phyloP scores from a whole-genome alignment of 805 yeast genomes.

The Candida argentea region DNA sequence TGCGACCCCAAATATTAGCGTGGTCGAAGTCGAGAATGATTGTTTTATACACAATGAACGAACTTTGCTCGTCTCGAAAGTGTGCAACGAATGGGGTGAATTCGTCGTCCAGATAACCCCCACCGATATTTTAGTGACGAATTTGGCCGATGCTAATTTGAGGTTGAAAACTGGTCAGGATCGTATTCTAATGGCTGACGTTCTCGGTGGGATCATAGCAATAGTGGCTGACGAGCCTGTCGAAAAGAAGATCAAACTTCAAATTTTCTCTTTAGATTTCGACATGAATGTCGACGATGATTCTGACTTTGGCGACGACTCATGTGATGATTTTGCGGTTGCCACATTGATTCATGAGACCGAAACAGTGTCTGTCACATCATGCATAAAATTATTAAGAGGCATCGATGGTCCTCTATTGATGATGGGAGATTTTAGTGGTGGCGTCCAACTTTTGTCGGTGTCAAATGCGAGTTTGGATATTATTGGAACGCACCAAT shows the following conservation, averaged over 20 bases:
- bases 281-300: constrained; percentile 1
- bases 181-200: constrained; percentile 8
- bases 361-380: too few relatives aligned
- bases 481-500: too few relatives aligned
- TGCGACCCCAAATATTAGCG: constrained; percentile 10
- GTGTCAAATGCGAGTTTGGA: too few relatives aligned
- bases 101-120: constrained; percentile 19
- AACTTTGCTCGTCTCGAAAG: constrained; percentile 3
- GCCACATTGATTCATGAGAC: too few relatives aligned
- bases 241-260: constrained; percentile 1
- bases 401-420: too few relatives aligned
- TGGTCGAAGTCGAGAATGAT: constrained; percentile 16
- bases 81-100: constrained; percentile 5
- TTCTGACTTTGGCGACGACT: too few relatives aligned
- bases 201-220: constrained; percentile 5
- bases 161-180: constrained; percentile 3
- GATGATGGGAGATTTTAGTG: too few relatives aligned
- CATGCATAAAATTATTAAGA: too few relatives aligned
- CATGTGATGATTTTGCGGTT: too few relatives aligned
- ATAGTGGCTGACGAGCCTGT: constrained; percentile 8
- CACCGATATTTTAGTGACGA: constrained; percentile 10
- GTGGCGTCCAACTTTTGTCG: too few relatives aligned
- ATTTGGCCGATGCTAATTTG: constrained; percentile 8
- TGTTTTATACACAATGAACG: constrained; percentile 1
- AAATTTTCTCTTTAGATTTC: constrained; percentile 3